A percentile compares a stretch with the other conserved stretches of the same genome.
Evolutionary conservation across 371 early-diverging fungal species (phyloP).

Genomic region (Syncephalis fuscata): DNA sequence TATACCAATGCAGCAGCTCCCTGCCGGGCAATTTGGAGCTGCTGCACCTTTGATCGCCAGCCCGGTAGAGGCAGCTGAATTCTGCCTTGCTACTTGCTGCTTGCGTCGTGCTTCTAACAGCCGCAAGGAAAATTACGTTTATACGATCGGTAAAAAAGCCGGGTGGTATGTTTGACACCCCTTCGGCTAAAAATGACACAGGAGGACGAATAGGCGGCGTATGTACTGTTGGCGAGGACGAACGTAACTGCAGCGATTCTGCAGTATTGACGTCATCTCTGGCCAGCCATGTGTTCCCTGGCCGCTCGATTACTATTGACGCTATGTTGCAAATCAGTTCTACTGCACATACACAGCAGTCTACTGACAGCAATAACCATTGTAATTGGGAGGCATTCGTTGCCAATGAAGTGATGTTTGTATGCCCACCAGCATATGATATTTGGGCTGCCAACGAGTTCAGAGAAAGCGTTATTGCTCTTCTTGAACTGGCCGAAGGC

Average conservation of each 20-base stretch:
- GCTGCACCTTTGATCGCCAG: too few relatives aligned
- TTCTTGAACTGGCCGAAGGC: slow-evolving; percentile 21
- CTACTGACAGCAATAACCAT: not conserved
- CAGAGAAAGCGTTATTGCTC: slow-evolving; percentile 13
- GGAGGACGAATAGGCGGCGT: slow-evolving; percentile 11
- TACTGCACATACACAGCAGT: not conserved
- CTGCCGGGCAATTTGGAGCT: too few relatives aligned
- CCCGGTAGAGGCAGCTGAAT: too few relatives aligned
- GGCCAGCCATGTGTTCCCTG: not conserved
- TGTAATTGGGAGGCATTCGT: slow-evolving; percentile 15
- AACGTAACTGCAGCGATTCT: too few relatives aligned
- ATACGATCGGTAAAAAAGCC: slow-evolving; percentile 20
- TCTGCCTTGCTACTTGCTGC: slow-evolving; percentile 10
- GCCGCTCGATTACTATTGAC: not conserved
- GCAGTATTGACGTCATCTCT: slow-evolving; percentile 2
- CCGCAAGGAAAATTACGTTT: slow-evolving; percentile 19
- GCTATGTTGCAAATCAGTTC: not conserved
- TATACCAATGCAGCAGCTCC: too few relatives aligned
- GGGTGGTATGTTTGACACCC: slow-evolving; percentile 27
- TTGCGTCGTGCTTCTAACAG: slow-evolving; percentile 15
- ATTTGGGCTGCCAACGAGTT: slow-evolving; percentile 10
- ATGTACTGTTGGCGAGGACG: too few relatives aligned
- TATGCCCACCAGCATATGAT: slow-evolving; percentile 7
- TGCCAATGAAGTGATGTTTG: slow-evolving; percentile 11
- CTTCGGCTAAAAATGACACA: slow-evolving; percentile 4